Base-by-base conservation (phyloP, 768 basidiomycete species). In the Leccinum variicolor region DNA sequence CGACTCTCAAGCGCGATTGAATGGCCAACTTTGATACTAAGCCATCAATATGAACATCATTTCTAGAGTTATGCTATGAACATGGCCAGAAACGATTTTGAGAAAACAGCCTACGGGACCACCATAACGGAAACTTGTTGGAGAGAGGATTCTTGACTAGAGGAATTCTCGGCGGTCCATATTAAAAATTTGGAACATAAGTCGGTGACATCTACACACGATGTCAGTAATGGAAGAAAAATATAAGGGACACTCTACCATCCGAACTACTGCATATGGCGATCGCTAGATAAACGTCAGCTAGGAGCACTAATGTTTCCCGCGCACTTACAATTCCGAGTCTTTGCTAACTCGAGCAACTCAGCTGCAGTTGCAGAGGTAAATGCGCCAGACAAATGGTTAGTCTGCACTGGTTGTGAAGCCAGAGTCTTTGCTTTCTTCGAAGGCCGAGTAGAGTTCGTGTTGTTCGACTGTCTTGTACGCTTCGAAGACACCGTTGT, bases 321-420 rank as follows among this genome's bases (percentile, higher is more conserved):
- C 11, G 8, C 3, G 14, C 19, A 53, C 69, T 54, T 29, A 71
- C 69, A 58, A 50, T 71, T 69, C 21, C 55, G 63, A 39, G 54
- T 33, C 50, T 60, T 69, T 26, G 57, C 57, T 11, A 59, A 13
- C 59, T 69, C 69, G 39, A 64, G 60, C 15, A 64, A 45, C 28
- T 57, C 53, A 34, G 60, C 49, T 11, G 54, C 28, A 23, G 60
- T 54, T 13, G 59, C 57, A 45, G 26, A 60, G 34, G 56, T 45
- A 21, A 57, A 55, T 9, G 28, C 5, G 14, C 47, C 4, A 2
- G 53, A 9, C 6, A 36, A 15, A 53, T 19, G 25, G 6, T 33
- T 45, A 23, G 19, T 48, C 17, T 51, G 54, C 11, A 34, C 10
- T 33, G 51, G 19, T 39, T 28, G 54, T 23, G 50, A 21, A 23